phyloP scores from a whole-genome alignment of 1,284 basidiomycete genomes.

The Fomitiporia mediterranea region DNA sequence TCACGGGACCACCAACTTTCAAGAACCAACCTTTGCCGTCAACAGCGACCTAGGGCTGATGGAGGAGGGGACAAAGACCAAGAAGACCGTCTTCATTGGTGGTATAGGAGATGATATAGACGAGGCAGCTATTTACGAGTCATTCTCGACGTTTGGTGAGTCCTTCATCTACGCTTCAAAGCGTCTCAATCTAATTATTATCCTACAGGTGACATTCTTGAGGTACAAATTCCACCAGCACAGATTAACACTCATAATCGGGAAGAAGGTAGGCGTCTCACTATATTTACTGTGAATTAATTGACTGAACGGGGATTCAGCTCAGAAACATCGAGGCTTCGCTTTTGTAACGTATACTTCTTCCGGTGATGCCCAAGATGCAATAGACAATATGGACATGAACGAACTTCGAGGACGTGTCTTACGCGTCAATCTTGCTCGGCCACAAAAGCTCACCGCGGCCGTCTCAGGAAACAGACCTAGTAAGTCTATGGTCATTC shows the following conservation, averaged over 20 bases:
- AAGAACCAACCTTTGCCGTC: background rate
- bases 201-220: conserved; percentile 67
- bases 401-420: conserved; percentile 73
- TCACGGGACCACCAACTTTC: background rate
- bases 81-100: conserved; percentile 77
- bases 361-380: conserved; percentile 75
- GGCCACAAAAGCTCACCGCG: conserved; percentile 61
- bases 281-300: conserved; percentile 17
- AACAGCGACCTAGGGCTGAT: conserved; percentile 32
- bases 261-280: conserved; percentile 35
- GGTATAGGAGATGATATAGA: conserved; percentile 73
- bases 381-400: conserved; percentile 86
- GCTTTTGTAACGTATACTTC: conserved; percentile 76
- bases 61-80: conserved; percentile 77
- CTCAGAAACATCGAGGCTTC: conserved; percentile 75
- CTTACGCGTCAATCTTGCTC: conserved; percentile 72
- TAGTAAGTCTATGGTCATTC: conserved; percentile 41
- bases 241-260: conserved; percentile 54
- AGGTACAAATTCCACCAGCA: conserved; percentile 72
- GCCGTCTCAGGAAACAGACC: conserved; percentile 69
- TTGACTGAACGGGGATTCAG: conserved; percentile 34
- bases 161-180: conserved; percentile 17
- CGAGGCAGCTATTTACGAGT: conserved; percentile 60
- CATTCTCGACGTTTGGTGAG: conserved; percentile 75
- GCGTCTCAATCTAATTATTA: background rate